Percentiles rank a stretch among this genome's conserved stretches.
These are phyloP conservation scores for Fraxinus baroniana DNA, from an alignment of 305 asterid species.

Conservation along the genomic window DNA sequence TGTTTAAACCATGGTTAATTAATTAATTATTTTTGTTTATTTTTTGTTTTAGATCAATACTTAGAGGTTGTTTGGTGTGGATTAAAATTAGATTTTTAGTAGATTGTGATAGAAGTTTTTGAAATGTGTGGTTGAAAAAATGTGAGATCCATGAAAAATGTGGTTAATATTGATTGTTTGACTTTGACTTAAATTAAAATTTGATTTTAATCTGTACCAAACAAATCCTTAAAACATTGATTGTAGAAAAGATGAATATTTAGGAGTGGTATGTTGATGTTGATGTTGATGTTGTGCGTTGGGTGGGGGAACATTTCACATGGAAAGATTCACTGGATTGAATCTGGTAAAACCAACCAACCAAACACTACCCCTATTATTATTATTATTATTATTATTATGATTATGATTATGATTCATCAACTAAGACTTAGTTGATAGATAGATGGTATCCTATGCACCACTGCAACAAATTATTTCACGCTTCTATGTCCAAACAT, in stretches of 20 bases:
- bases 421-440: conserved; percentile 4
- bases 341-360: conserved; percentile 26
- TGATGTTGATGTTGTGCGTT: background rate
- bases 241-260: background rate
- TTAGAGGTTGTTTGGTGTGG: too few relatives aligned
- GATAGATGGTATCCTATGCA: conserved; percentile 41
- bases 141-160: too few relatives aligned
- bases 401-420: too few relatives aligned
- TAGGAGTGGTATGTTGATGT: background rate
- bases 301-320: conserved; percentile 34
- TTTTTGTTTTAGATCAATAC: background rate
- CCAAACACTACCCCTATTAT: background rate
- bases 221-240: background rate
- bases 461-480: background rate
- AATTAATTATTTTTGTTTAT: too few relatives aligned
- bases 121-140: too few relatives aligned
- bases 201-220: too few relatives aligned
- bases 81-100: too few relatives aligned
- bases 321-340: conserved; percentile 33
- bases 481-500: background rate
- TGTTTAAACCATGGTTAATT: background rate
- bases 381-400: background rate
- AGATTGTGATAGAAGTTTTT: too few relatives aligned
- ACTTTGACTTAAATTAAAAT: too few relatives aligned
- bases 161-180: too few relatives aligned